Percentiles rank a stretch among this genome's conserved stretches.
These are phyloP conservation scores for Serendipita sp. DNA, from an alignment of 768 basidiomycete genomes.

Conservation along the genomic window DNA sequence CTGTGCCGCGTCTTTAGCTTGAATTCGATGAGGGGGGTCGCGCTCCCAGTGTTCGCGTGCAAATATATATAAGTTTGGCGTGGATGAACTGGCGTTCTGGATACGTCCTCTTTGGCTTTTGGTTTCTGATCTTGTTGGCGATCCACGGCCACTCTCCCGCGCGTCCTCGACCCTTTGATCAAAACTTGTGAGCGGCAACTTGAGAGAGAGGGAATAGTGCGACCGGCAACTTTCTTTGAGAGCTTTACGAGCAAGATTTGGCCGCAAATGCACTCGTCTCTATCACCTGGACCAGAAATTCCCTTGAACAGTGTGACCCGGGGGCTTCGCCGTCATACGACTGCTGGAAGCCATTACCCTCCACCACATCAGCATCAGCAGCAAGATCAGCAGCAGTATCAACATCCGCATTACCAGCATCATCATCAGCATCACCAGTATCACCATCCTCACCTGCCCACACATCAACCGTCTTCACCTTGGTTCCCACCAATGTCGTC, in stretches of 20 bases:
- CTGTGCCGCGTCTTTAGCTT: background rate
- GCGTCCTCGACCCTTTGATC: too few relatives aligned
- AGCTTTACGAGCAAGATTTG: too few relatives aligned
- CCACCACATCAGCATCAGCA: background rate
- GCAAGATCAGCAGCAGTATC: background rate
- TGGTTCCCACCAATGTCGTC: background rate
- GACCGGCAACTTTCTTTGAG: too few relatives aligned
- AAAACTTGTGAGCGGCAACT: too few relatives aligned
- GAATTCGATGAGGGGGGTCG: too few relatives aligned
- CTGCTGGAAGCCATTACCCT: background rate
- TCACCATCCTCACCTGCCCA: background rate
- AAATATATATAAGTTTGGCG: too few relatives aligned
- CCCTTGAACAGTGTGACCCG: background rate
- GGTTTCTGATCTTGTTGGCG: too few relatives aligned
- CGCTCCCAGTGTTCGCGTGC: too few relatives aligned
- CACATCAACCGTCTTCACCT: background rate
- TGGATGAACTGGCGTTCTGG: too few relatives aligned
- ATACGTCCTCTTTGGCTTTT: too few relatives aligned
- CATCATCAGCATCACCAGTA: background rate
- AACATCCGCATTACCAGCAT: background rate
- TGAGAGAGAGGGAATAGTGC: too few relatives aligned
- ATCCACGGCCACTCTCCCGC: too few relatives aligned
- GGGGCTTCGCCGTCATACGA: background rate
- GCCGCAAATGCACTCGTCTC: background rate
- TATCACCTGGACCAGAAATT: slow-evolving; percentile 2